Evolutionary conservation across 306 rosid genomes (phyloP).

Genomic region (Trifolium subterraneum): DNA sequence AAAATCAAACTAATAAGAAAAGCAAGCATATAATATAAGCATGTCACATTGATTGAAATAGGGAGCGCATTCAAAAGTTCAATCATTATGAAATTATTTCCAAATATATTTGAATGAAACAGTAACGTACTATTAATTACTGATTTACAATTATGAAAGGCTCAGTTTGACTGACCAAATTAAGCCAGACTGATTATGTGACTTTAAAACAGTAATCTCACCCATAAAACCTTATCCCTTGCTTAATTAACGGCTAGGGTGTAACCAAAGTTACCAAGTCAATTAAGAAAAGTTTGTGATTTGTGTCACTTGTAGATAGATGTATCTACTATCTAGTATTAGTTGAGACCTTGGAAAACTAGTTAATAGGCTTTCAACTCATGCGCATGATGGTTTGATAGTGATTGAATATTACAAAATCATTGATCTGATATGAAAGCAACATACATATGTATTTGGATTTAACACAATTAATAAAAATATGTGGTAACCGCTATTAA

Average conservation of each 20-base stretch:
- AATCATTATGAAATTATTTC: neutral
- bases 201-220: slow-evolving; percentile 51
- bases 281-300: slow-evolving; percentile 5
- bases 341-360: slow-evolving; percentile 4
- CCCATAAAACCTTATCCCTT: slow-evolving; percentile 41
- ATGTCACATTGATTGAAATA: neutral
- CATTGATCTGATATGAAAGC: slow-evolving; percentile 41
- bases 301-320: slow-evolving; percentile 3
- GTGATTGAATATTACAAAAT: slow-evolving; percentile 20
- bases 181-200: slow-evolving; percentile 7
- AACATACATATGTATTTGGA: neutral
- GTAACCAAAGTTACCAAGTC: slow-evolving; percentile 19
- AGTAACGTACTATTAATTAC: neutral
- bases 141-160: slow-evolving; percentile 14
- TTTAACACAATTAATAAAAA: no score
- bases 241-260: slow-evolving; percentile 51
- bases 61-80: neutral
- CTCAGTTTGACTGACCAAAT: slow-evolving; percentile 40
- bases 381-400: slow-evolving; percentile 45
- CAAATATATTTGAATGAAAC: slow-evolving; percentile 17
- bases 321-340: neutral
- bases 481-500: no score
- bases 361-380: slow-evolving; percentile 19
- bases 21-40: neutral
- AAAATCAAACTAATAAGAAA: no score